A percentile compares a stretch with the other conserved stretches of the same genome.
phyloP scores from a whole-genome alignment of 106 monocot species.

The Hemerocallis citrina region DNA sequence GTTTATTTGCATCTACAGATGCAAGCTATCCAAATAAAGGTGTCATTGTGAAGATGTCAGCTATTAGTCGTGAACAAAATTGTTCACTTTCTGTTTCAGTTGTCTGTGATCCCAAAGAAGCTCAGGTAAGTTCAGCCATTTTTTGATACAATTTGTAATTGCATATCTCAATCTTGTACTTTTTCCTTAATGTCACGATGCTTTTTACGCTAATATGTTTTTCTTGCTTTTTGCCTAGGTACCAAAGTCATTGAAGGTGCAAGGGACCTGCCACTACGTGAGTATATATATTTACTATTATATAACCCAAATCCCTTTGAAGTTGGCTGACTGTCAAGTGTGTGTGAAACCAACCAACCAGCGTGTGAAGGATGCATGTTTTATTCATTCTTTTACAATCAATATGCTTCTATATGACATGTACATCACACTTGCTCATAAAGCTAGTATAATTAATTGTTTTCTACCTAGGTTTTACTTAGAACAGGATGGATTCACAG shows the following conservation, averaged over 20 bases:
- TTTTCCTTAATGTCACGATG: not conserved
- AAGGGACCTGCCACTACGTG: constrained; percentile 62
- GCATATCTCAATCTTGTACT: not conserved
- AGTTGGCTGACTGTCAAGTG: no score
- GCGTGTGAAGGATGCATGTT: no score
- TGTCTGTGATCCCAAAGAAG: constrained; percentile 41
- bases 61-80: constrained; percentile 17
- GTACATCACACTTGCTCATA: no score
- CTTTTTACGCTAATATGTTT: not conserved
- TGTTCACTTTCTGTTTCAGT: constrained; percentile 76
- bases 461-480: no score
- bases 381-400: no score
- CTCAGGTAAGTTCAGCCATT: constrained; percentile 27
- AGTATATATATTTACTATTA: constrained; percentile 28
- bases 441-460: constrained; percentile 7
- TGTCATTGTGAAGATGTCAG: constrained; percentile 48
- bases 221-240: constrained; percentile 26
- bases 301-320: no score
- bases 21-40: constrained; percentile 64
- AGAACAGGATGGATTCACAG: no score
- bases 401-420: no score
- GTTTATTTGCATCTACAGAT: constrained; percentile 36
- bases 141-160: not conserved
- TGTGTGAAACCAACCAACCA: no score
- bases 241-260: constrained; percentile 34